Evolutionary conservation across 2,329 filamentous ascomycete genomes (phyloP).

Genomic region (Apiospora sp.): DNA sequence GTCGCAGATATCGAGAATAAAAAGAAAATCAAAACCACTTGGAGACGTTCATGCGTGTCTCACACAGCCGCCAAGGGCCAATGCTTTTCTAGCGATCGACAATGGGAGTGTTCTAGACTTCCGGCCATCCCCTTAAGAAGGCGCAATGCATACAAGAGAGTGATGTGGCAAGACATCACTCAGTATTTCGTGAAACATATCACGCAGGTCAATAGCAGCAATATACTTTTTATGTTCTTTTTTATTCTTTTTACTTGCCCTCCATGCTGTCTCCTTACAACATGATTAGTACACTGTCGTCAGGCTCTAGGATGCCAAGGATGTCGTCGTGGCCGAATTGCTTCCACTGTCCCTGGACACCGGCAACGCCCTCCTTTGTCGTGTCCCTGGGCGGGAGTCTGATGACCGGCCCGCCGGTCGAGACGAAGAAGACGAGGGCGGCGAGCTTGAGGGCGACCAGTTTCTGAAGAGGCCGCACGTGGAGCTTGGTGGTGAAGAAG

Average conservation of each 20-base stretch:
- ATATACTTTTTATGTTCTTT: background rate
- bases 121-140: background rate
- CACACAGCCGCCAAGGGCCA: background rate
- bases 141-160: background rate
- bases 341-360: conserved; percentile 10
- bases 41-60: background rate
- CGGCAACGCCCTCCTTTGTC: background rate
- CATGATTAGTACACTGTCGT: background rate
- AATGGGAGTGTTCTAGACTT: background rate
- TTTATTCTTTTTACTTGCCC: background rate
- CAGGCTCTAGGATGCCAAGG: background rate
- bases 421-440: conserved; percentile 3
- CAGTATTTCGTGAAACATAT: background rate
- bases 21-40: background rate
- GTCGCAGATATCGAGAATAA: conserved; percentile 21
- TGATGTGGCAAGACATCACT: background rate
- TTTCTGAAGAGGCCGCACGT: conserved; percentile 12
- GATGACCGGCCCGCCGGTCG: conserved; percentile 1
- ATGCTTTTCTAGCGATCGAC: background rate
- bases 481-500: conserved; percentile 4
- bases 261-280: background rate
- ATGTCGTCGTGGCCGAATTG: background rate
- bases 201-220: background rate
- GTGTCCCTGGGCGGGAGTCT: background rate
- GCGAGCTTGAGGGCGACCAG: conserved; percentile 2